These are phyloP conservation scores for Azolla pinnata DNA, from an alignment of 75 land plant genomes.

Conservation along the genomic window DNA sequence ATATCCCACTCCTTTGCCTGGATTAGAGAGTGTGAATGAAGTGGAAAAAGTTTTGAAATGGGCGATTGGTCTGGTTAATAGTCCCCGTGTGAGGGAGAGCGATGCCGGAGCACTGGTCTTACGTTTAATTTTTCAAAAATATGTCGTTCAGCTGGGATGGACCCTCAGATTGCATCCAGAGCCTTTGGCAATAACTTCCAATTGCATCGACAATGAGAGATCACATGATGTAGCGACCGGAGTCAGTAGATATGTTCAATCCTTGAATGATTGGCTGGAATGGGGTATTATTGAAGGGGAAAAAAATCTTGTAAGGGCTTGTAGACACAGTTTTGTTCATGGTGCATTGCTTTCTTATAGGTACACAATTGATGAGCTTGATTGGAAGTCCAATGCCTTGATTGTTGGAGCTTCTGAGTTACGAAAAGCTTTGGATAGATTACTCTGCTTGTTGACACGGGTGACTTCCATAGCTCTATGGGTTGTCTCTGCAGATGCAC, in stretches of 20 bases:
- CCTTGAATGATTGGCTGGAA: conserved; percentile 73
- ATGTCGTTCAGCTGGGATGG: conserved; percentile 85
- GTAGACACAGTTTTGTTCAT: conserved; percentile 88
- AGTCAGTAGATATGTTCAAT: conserved; percentile 49
- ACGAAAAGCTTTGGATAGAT: conserved; percentile 43
- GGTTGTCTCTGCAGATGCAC: conserved; percentile 95
- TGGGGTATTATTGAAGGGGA: conserved; percentile 70
- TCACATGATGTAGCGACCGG: conserved; percentile 9
- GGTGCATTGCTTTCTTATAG: conserved; percentile 77
- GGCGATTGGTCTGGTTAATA: conserved; percentile 74
- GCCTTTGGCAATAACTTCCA: conserved; percentile 11
- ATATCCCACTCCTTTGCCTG: conserved; percentile 95
- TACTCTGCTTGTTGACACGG: conserved; percentile 64
- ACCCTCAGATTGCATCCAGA: conserved; percentile 38
- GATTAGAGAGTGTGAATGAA: conserved; percentile 34
- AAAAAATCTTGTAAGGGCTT: conserved; percentile 73
- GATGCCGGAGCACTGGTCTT: conserved; percentile 93
- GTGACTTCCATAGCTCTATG: conserved; percentile 87
- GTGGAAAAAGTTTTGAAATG: conserved; percentile 51
- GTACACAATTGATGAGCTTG: conserved; percentile 89
- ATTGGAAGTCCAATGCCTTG: conserved; percentile 67
- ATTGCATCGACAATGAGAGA: not conserved
- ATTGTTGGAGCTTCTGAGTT: conserved; percentile 34
- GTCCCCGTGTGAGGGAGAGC: conserved; percentile 95
- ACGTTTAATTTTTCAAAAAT: conserved; percentile 79